phyloP scores from a whole-genome alignment of 169 alveolate species.

The Condylostoma magnum region DNA sequence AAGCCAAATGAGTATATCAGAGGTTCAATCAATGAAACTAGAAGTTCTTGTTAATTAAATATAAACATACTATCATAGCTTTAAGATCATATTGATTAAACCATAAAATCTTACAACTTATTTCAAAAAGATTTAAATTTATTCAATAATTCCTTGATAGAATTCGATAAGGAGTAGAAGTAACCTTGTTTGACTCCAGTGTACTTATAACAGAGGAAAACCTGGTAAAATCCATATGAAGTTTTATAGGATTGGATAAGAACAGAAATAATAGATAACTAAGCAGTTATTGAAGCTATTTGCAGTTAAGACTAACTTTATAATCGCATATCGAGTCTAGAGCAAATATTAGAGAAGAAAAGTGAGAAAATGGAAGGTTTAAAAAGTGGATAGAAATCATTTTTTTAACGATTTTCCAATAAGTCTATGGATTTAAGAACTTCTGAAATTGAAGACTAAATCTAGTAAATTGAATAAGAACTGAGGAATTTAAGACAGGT shows the following conservation, averaged over 20 bases:
- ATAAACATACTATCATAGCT: not conserved
- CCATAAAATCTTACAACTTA: not conserved
- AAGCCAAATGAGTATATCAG: not conserved
- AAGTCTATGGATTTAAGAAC: too few relatives aligned
- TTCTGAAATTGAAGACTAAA: too few relatives aligned
- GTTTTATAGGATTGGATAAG: not conserved
- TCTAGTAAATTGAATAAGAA: too few relatives aligned
- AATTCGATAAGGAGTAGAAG: too few relatives aligned
- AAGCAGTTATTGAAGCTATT: not conserved
- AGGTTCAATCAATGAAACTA: not conserved
- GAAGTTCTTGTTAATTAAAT: not conserved
- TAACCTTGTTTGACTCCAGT: too few relatives aligned
- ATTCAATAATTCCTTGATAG: not conserved
- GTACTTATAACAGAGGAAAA: too few relatives aligned
- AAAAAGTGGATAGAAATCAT: not conserved
- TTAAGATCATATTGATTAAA: not conserved
- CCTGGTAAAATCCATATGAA: not conserved
- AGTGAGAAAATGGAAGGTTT: not conserved
- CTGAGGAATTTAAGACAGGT: too few relatives aligned
- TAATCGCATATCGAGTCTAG: not conserved
- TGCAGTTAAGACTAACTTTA: not conserved
- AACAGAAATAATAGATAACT: not conserved
- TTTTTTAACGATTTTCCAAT: too few relatives aligned
- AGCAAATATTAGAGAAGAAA: not conserved
- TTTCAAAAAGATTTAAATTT: not conserved